Conservation (phyloP, 768 basidiomycete genomes). For the Gymnopilus junonius region DNA sequence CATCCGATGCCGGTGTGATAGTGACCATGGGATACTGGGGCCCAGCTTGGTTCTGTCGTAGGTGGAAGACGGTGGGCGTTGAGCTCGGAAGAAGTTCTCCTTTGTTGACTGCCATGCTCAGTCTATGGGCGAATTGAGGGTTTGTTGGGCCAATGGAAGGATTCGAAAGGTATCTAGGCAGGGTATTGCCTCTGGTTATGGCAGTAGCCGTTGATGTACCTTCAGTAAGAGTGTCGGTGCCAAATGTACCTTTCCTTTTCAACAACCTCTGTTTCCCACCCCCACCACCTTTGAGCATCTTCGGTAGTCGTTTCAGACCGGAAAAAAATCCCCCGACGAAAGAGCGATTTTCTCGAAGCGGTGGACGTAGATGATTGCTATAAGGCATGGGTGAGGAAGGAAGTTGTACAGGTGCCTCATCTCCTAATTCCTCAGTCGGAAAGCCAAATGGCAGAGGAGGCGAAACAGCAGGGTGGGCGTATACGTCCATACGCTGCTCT, state of each 20-base stretch:
- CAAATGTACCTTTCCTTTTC: conserved; percentile 32
- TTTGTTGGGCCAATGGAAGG: conserved; percentile 42
- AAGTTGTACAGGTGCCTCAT: background rate
- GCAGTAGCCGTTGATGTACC: conserved; percentile 30
- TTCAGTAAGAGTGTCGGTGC: conserved; percentile 27
- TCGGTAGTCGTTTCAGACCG: conserved; percentile 39
- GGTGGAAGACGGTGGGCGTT: conserved; percentile 21
- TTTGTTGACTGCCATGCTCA: conserved; percentile 36
- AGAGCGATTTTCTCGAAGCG: conserved; percentile 5
- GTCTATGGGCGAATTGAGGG: conserved; percentile 35
- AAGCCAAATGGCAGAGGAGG: conserved; percentile 3
- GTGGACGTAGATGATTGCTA: background rate
- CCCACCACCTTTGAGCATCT: conserved; percentile 32
- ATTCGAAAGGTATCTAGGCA: conserved; percentile 42
- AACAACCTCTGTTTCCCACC: conserved; percentile 9
- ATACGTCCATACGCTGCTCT: conserved; percentile 27
- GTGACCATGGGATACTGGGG: conserved; percentile 31
- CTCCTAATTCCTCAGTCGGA: background rate
- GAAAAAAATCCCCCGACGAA: conserved; percentile 45
- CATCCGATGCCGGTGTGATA: conserved; percentile 39
- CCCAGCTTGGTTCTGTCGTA: conserved; percentile 20
- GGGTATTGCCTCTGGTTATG: conserved; percentile 35
- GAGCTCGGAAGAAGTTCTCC: conserved; percentile 29
- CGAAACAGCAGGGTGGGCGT: conserved; percentile 22
- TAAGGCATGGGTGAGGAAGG: background rate